Percentiles rank a stretch among this genome's conserved stretches.
phyloP scores from a whole-genome alignment of 1,284 basidiomycete genomes.

The Cutaneotrichosporon mucoides region DNA sequence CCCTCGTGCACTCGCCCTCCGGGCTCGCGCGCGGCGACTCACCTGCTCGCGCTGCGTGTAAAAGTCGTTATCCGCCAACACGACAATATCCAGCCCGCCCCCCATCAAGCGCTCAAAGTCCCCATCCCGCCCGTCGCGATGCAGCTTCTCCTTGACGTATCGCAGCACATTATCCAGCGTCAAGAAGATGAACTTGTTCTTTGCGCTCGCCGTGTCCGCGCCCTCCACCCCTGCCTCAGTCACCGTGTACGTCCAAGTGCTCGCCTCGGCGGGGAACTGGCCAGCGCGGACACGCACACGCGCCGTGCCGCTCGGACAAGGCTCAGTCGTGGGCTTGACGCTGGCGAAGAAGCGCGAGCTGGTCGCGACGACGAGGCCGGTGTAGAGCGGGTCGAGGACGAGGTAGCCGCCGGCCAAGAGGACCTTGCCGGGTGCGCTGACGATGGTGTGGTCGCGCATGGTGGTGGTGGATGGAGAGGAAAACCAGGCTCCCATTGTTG shows the following conservation, averaged over 20 bases:
- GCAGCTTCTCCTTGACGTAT: slow-evolving; percentile 56
- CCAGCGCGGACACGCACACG: slow-evolving; percentile 75
- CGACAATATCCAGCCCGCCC: slow-evolving; percentile 61
- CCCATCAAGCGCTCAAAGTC: slow-evolving; percentile 44
- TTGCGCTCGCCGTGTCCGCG: slow-evolving; percentile 22
- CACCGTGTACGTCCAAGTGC: slow-evolving; percentile 65
- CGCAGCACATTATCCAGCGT: slow-evolving; percentile 73
- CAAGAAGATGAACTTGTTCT: slow-evolving; percentile 89
- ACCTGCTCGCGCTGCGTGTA: slow-evolving; percentile 90
- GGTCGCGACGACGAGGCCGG: slow-evolving; percentile 82
- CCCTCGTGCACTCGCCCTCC: too few species aligned
- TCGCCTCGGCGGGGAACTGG: slow-evolving; percentile 71
- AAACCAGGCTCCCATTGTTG: slow-evolving; percentile 2
- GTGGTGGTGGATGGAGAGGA: slow-evolving; percentile 1
- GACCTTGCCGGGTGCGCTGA: slow-evolving; percentile 94
- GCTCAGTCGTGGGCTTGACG: slow-evolving; percentile 23
- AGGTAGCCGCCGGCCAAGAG: slow-evolving; percentile 92
- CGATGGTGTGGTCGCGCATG: slow-evolving; percentile 48
- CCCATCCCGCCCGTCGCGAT: slow-evolving; percentile 52
- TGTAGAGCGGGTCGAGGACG: slow-evolving; percentile 76
- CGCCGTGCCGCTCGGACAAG: not conserved
- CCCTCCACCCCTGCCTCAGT: slow-evolving; percentile 12
- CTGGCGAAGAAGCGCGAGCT: slow-evolving; percentile 87
- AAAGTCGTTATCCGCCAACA: slow-evolving; percentile 94
- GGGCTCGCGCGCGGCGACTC: too few species aligned